Base-by-base conservation (phyloP, 2,329 filamentous ascomycete species). In the Penicillium sp. region DNA sequence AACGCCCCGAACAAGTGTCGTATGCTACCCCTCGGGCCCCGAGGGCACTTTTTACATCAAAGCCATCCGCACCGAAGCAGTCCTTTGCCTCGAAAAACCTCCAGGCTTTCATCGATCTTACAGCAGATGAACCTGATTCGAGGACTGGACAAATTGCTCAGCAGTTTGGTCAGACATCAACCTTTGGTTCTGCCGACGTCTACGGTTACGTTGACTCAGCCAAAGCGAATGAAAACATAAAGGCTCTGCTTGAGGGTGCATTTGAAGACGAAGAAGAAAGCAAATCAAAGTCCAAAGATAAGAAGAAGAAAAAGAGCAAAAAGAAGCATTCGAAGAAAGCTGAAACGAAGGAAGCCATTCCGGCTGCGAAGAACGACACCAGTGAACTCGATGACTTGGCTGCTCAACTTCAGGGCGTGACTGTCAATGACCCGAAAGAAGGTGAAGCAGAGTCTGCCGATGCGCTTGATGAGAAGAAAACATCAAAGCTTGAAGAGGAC, bases 181-280 rank as follows among this genome's bases (percentile, higher is more conserved):
- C 75, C 7, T 86, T 85, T 64, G 83, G 83, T 4, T 77, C 81
- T 0, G 75, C 78, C 16, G 85, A 87, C 63, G 78, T 82, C 11
- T 79, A 80, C 64, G 79, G 78, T 1, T 82, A 80, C 62, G 72
- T 82, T 25, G 79, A 81, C 58, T 67, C 75, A 1, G 77, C 70
- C 11, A 79, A 81, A 60, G 80, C 80, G n/a, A 80, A 78, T 50
- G 80, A 82, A 57, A 79, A 81, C 53, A 81, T 82, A 51, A 81
- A 82, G 60, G 79, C 78, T 50, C 63, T 82, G 29, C 68, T 82
- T 14, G 79, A 82, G 63, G 80, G 80, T 33, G 79, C 78, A 13
- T 79, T 82, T 57, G 79, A 81, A 43, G 79, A 81, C 35, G 80
- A 81, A 51, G 78, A 81, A 52, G 78, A 79, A 31, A 57, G 69